Evolutionary conservation across 2,329 filamentous ascomycete genomes (phyloP).

Genomic region (Paracamarosporium sp.): DNA sequence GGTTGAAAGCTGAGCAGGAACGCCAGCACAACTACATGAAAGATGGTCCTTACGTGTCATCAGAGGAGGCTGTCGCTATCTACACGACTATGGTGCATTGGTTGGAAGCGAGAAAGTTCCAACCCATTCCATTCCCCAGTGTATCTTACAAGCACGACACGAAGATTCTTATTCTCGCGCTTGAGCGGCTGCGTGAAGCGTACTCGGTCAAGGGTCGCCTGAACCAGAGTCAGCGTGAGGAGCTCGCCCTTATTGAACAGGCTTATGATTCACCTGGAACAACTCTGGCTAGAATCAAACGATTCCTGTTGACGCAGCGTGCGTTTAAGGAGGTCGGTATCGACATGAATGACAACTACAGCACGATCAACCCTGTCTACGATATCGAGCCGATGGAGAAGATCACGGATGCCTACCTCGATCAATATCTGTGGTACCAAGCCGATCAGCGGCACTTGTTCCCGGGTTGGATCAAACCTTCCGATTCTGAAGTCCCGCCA

Average conservation of each 20-base stretch:
- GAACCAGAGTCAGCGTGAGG: constrained; percentile 97
- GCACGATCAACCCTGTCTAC: constrained; percentile 97
- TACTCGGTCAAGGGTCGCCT: constrained; percentile 97
- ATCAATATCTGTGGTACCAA: constrained; percentile 99
- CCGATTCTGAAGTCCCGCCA: constrained; percentile 95
- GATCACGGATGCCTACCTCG: constrained; percentile 97
- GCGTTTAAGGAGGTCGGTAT: constrained; percentile 99
- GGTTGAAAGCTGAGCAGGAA: constrained; percentile 98
- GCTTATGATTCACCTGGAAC: constrained; percentile 98
- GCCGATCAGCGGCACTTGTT: constrained; percentile 97
- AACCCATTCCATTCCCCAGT: constrained; percentile 97
- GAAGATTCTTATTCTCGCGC: constrained; percentile 94
- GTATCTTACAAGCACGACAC: constrained; percentile 99
- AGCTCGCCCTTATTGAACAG: constrained; percentile 95
- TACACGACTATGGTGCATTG: constrained; percentile 99
- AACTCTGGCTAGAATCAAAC: constrained; percentile 94
- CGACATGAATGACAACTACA: constrained; percentile 99
- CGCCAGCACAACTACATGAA: constrained; percentile 99
- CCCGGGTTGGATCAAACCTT: constrained; percentile 98
- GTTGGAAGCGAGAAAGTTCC: constrained; percentile 98
- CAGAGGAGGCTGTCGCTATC: constrained; percentile 97
- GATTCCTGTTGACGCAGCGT: constrained; percentile 93
- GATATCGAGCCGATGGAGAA: constrained; percentile 99
- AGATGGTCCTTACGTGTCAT: constrained; percentile 97
- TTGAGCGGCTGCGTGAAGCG: constrained; percentile 90